Conservation (phyloP, 148 eudicot genomes). For the Rheum nobile region DNA sequence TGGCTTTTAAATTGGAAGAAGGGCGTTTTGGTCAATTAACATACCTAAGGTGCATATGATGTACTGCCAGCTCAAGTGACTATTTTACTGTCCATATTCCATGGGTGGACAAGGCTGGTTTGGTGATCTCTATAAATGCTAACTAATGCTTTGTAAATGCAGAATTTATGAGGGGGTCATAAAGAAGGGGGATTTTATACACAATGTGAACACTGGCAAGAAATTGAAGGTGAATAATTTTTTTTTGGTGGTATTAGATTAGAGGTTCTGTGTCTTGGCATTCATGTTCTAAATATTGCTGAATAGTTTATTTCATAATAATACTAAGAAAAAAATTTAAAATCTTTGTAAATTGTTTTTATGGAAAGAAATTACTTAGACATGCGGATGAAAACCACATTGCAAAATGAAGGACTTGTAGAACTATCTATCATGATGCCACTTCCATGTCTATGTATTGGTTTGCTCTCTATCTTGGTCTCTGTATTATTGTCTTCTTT, state of each 20-base stretch:
- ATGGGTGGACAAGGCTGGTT: not conserved
- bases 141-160: constrained; percentile 16
- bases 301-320: not conserved
- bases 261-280: not conserved
- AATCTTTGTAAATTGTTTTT: not conserved
- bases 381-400: not conserved
- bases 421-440: not conserved
- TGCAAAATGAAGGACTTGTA: not conserved
- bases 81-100: not conserved
- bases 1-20: constrained; percentile 96
- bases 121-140: constrained; percentile 2
- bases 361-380: constrained; percentile 2
- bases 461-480: not conserved
- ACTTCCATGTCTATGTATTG: not conserved
- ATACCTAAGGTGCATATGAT: constrained; percentile 53
- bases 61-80: not conserved
- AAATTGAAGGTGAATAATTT: constrained; percentile 55
- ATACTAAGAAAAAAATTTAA: not conserved
- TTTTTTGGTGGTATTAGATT: not conserved
- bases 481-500: not conserved
- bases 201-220: constrained; percentile 87
- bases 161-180: constrained; percentile 93
- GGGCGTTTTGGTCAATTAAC: constrained; percentile 93
- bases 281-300: not conserved
- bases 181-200: constrained; percentile 85